A percentile compares a stretch with the other conserved stretches of the same genome.
Conservation (phyloP, 345 rosid species). For the Pistacia atlantica region DNA sequence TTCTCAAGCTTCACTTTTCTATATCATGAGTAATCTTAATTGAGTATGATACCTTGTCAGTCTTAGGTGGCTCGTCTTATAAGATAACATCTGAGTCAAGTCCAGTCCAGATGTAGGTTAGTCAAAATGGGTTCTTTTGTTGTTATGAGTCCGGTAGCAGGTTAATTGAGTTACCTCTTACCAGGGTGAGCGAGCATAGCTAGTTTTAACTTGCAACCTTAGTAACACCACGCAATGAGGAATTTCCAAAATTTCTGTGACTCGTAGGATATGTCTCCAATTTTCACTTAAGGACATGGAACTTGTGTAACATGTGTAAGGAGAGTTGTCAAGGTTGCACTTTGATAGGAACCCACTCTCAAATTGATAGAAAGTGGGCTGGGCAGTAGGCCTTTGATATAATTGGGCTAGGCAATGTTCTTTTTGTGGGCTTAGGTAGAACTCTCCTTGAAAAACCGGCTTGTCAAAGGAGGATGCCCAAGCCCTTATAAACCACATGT, state of each 20-base stretch:
- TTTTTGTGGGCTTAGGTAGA: too few relatives aligned
- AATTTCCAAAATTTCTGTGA: neutral
- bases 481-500: too few relatives aligned
- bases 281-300: neutral
- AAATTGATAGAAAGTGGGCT: too few relatives aligned
- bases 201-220: neutral
- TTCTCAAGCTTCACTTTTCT: neutral
- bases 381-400: too few relatives aligned
- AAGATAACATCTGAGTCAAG: neutral
- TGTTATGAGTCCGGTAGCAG: neutral
- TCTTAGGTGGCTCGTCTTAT: neutral
- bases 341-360: too few relatives aligned
- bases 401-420: too few relatives aligned
- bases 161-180: neutral
- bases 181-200: neutral
- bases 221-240: neutral
- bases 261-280: neutral
- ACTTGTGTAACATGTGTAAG: neutral
- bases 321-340: neutral
- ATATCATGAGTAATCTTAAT: neutral
- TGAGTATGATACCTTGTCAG: neutral
- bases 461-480: too few relatives aligned
- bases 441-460: too few relatives aligned
- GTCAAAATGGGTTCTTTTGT: conserved; percentile 5
- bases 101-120: neutral